Evolutionary conservation across 306 rosid species (phyloP).

Genomic region (Acacia crassicarpa): DNA sequence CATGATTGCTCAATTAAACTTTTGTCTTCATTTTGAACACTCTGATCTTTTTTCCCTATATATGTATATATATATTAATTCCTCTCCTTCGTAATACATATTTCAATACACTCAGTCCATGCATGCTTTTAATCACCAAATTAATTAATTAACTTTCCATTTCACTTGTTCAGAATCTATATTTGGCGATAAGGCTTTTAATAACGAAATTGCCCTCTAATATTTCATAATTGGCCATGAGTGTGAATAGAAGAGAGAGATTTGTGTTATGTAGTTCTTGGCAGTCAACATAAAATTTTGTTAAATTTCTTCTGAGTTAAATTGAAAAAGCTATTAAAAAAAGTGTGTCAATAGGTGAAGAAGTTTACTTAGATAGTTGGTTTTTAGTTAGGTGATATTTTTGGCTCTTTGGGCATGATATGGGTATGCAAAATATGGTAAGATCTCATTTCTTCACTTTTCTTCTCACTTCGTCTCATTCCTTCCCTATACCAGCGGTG

Average conservation of each 20-base stretch:
- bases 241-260: background rate
- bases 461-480: background rate
- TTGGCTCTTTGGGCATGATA: background rate
- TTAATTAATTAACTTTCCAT: background rate
- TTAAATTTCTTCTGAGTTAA: background rate
- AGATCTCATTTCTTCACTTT: no score
- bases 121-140: constrained; percentile 7
- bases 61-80: no score
- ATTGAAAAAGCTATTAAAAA: no score
- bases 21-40: constrained; percentile 61
- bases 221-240: no score
- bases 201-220: background rate
- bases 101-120: constrained; percentile 17
- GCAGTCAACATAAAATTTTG: background rate
- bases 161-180: background rate
- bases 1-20: constrained; percentile 59
- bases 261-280: background rate
- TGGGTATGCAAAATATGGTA: background rate
- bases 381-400: no score
- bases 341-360: background rate
- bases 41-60: no score
- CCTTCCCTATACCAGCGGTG: no score
- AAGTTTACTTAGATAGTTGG: no score
- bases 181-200: background rate
- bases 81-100: background rate